Conservation (phyloP, 2,329 filamentous ascomycete species). For the Penicillium brevicompactum region DNA sequence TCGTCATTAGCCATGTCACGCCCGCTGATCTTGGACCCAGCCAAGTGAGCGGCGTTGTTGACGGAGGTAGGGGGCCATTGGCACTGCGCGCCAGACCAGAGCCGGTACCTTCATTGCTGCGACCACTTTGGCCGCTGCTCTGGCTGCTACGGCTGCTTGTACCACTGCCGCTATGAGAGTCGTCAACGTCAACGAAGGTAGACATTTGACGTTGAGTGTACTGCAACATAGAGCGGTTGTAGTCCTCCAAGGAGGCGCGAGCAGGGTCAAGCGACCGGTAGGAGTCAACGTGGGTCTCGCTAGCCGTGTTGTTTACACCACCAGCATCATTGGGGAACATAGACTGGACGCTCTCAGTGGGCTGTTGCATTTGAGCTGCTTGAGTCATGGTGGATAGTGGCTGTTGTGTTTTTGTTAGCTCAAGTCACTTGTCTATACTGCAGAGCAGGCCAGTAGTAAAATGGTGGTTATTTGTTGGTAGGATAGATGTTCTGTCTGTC, state of each 20-base stretch:
- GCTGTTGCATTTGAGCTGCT: conserved; percentile 17
- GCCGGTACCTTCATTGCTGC: conserved; percentile 24
- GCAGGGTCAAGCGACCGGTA: conserved; percentile 25
- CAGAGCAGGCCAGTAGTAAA: neutral
- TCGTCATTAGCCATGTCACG: conserved; percentile 7
- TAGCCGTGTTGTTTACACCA: conserved; percentile 16
- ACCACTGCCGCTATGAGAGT: conserved; percentile 16
- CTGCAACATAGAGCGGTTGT: conserved; percentile 42
- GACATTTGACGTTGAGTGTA: conserved; percentile 43
- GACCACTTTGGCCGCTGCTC: conserved; percentile 32
- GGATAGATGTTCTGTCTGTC: neutral
- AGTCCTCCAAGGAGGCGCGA: conserved; percentile 37
- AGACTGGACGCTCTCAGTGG: conserved; percentile 14
- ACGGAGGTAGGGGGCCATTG: conserved; percentile 20
- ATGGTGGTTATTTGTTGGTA: neutral
- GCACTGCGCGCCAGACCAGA: conserved; percentile 20
- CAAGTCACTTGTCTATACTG: neutral
- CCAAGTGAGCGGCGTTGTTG: conserved; percentile 8
- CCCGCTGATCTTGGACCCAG: neutral
- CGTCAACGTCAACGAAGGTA: conserved; percentile 32
- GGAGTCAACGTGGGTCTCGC: conserved; percentile 17
- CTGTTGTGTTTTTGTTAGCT: conserved; percentile 9
- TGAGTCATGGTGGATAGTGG: conserved; percentile 21
- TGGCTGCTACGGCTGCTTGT: conserved; percentile 30
- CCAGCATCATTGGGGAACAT: conserved; percentile 25